Evolutionary conservation across 768 basidiomycete species (phyloP).

Genomic region (Macrolepiota albuminosa): DNA sequence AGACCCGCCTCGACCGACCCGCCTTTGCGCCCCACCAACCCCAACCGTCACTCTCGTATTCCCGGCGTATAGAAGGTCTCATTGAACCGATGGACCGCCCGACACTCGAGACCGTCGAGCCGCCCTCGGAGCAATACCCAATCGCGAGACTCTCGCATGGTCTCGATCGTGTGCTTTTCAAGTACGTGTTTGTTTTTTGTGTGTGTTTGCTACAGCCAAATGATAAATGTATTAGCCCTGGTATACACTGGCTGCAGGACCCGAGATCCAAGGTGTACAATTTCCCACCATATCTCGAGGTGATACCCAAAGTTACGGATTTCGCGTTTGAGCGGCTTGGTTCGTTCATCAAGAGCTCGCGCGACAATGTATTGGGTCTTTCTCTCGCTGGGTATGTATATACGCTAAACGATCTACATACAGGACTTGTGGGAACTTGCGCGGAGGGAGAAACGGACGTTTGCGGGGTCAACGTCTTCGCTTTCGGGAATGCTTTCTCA

Average conservation of each 20-base stretch:
- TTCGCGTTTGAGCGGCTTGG: slow-evolving; percentile 81
- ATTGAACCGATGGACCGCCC: slow-evolving; percentile 18
- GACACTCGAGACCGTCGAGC: slow-evolving; percentile 31
- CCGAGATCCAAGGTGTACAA: slow-evolving; percentile 84
- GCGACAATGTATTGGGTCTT: slow-evolving; percentile 52
- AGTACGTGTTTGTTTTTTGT: slow-evolving; percentile 17
- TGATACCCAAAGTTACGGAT: slow-evolving; percentile 70
- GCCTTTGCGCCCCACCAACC: not conserved
- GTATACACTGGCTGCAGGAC: slow-evolving; percentile 86
- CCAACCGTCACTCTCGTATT: slow-evolving; percentile 14
- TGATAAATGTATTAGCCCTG: slow-evolving; percentile 48
- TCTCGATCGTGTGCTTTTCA: slow-evolving; percentile 61
- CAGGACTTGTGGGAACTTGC: slow-evolving; percentile 69
- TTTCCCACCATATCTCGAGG: slow-evolving; percentile 67
- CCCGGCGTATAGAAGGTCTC: slow-evolving; percentile 31
- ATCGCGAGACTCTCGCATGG: slow-evolving; percentile 63
- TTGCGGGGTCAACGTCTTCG: slow-evolving; percentile 88
- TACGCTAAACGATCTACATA: slow-evolving; percentile 18
- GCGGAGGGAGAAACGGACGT: slow-evolving; percentile 49
- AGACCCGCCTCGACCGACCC: not conserved
- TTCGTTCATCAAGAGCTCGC: slow-evolving; percentile 73
- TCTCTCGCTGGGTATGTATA: slow-evolving; percentile 4
- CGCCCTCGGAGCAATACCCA: slow-evolving; percentile 41
- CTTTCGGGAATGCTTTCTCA: slow-evolving; percentile 80
- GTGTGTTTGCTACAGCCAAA: not conserved